These are phyloP conservation scores for Dryadomyces sulphureus DNA, from an alignment of 2,329 filamentous ascomycete species.

Conservation along the genomic window DNA sequence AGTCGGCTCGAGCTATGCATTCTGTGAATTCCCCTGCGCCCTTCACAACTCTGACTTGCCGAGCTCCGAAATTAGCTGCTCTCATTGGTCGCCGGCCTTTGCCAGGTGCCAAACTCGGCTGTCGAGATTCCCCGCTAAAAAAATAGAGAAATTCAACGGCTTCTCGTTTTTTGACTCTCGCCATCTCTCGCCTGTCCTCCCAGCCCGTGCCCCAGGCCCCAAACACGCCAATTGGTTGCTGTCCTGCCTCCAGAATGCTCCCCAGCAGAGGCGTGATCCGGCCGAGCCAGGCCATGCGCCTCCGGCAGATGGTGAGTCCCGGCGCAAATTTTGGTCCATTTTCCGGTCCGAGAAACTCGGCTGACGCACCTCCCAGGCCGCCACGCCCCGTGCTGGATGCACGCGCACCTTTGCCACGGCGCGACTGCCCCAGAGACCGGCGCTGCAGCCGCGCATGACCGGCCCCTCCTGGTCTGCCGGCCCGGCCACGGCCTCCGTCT, in stretches of 20 bases:
- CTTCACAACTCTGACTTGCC: no score
- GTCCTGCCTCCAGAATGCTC: slow-evolving; percentile 27
- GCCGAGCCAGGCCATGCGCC: slow-evolving; percentile 26
- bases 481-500: slow-evolving; percentile 3
- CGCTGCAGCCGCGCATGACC: no score
- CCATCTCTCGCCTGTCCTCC: background rate
- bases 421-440: no score
- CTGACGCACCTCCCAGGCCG: background rate
- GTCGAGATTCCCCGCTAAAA: background rate
- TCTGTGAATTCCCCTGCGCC: no score
- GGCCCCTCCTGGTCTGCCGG: slow-evolving; percentile 3
- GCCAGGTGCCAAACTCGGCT: slow-evolving; percentile 3
- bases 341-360: no score
- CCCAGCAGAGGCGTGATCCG: slow-evolving; percentile 36
- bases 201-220: background rate
- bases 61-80: background rate
- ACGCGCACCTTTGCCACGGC: slow-evolving; percentile 16
- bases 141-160: background rate
- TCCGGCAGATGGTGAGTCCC: slow-evolving; percentile 21
- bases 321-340: background rate
- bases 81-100: background rate
- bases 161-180: background rate
- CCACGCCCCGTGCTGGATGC: background rate
- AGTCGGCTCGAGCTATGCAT: no score
- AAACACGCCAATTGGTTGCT: slow-evolving; percentile 1